These are phyloP conservation scores for Solioccasus polychromus DNA, from an alignment of 768 basidiomycete genomes.

Conservation along the genomic window DNA sequence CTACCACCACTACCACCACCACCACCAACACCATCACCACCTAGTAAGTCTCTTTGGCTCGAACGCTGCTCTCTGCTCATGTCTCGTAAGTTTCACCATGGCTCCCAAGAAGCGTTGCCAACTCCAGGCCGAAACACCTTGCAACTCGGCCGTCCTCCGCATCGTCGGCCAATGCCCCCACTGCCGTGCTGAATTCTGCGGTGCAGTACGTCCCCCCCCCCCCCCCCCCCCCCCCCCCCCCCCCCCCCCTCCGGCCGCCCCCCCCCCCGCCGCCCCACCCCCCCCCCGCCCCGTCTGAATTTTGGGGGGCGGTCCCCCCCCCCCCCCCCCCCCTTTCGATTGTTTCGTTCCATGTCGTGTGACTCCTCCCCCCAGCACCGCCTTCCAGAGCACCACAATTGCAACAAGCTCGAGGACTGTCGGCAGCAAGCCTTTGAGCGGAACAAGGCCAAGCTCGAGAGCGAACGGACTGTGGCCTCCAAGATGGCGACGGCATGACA, in stretches of 20 bases:
- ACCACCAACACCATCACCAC: not conserved
- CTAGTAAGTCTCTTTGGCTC: not conserved
- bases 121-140: slow-evolving; percentile 49
- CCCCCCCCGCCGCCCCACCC: slow-evolving; percentile 84
- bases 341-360: not conserved
- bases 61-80: not conserved
- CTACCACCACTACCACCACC: not conserved
- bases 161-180: slow-evolving; percentile 85
- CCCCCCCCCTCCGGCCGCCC: too few relatives aligned
- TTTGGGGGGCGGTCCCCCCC: slow-evolving; percentile 69
- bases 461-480: slow-evolving; percentile 80
- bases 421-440: slow-evolving; percentile 83
- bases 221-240: too few relatives aligned
- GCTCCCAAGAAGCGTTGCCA: slow-evolving; percentile 88
- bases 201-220: slow-evolving; percentile 59
- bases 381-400: slow-evolving; percentile 84
- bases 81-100: slow-evolving; percentile 44
- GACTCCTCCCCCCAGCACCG: slow-evolving; percentile 58
- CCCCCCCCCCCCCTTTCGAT: too few relatives aligned
- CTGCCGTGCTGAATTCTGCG: slow-evolving; percentile 77
- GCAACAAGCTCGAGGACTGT: slow-evolving; percentile 80
- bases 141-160: slow-evolving; percentile 76
- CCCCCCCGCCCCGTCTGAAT: slow-evolving; percentile 73
- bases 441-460: slow-evolving; percentile 86
- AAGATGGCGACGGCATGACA: slow-evolving; percentile 78